Base-by-base conservation (phyloP, 2,329 filamentous ascomycete genomes). In the Sodiomyces alkalinus region DNA sequence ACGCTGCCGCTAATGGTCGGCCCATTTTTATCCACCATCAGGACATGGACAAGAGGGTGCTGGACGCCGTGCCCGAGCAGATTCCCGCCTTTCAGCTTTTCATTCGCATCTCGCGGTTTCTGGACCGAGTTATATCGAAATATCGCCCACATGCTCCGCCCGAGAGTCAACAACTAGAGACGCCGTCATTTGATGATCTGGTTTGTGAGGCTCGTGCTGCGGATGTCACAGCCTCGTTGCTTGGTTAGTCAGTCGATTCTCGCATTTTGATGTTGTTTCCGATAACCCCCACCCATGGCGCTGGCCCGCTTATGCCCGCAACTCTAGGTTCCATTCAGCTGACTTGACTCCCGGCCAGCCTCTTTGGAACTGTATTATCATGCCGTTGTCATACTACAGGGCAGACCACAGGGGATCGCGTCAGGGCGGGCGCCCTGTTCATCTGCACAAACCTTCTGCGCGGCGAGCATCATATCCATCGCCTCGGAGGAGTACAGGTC, bases 361-460 rank as follows among this genome's bases (percentile, higher is more conserved):
- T 38, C 40, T 5, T 25, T 42, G 11, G 40, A 42, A 17, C 36
- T 42, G 6, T 39, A 41, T 17, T 41, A 42, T 22, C 34, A 41
- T 7, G 35, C 38, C 11, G 36, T 39, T 5, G 35, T 40, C 14
- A 41, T 42, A 6, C 25, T 42, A 2, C 38, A 35, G 13, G 35
- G 34, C 19, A 28, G 39, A 14, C 33, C 36, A 21, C 29, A 33
- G 4, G 33, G 31, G 15, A 34, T 20, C 2, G 31, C 26, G 11
- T 37, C 33, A 9, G 39, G 40, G 26, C 27, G 31, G 11, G 26
- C 24, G 4, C 34, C 36, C 3, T 12, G 31, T 2, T 30, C 36
- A 16, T 26, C 29, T 7, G 34, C 38, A 3, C 41, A 42, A 24
- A 30, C 32, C 18, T 40, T 40, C 17, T 41, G 36, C 15, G 40